Percentiles rank a stretch among this genome's conserved stretches.
These are phyloP conservation scores for Yamadazyma ubonensis DNA, from an alignment of 805 yeast genomes.

Conservation along the genomic window DNA sequence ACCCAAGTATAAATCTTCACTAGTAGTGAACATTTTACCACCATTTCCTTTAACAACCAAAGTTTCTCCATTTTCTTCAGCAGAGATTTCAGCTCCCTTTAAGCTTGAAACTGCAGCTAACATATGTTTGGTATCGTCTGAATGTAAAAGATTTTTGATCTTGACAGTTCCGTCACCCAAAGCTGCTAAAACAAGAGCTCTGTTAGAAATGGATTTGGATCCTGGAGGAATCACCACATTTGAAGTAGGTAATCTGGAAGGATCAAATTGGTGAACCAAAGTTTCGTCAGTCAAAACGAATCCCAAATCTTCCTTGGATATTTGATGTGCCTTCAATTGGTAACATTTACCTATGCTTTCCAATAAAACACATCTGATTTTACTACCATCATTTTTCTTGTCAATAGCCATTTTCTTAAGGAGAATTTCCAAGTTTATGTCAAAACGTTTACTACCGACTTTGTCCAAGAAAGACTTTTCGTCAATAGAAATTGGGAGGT, in stretches of 20 bases:
- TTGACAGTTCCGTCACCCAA: constrained; percentile 82
- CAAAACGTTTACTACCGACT: constrained; percentile 58
- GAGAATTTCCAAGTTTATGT: constrained; percentile 73
- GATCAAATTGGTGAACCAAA: constrained; percentile 57
- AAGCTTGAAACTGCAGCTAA: constrained; percentile 76
- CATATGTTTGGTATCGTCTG: constrained; percentile 97
- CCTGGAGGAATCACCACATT: constrained; percentile 83
- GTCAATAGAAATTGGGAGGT: constrained; percentile 74
- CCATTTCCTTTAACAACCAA: constrained; percentile 82
- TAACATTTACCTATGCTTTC: constrained; percentile 85
- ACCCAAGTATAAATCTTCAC: constrained; percentile 78
- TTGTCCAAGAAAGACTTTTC: constrained; percentile 67
- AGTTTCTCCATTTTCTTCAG: constrained; percentile 90
- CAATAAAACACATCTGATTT: constrained; percentile 81
- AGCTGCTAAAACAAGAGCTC: constrained; percentile 92
- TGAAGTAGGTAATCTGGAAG: constrained; percentile 32
- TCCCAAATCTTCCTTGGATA: constrained; percentile 75
- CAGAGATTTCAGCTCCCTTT: constrained; percentile 75
- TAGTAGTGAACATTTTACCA: constrained; percentile 65
- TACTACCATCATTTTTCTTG: constrained; percentile 92
- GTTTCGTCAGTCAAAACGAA: constrained; percentile 82
- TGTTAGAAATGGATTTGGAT: constrained; percentile 92
- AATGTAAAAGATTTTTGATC: constrained; percentile 83
- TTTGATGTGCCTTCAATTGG: constrained; percentile 84
- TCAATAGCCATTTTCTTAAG: constrained; percentile 90